phyloP scores from a whole-genome alignment of 140 eudicot genomes.

The Eryngium alpinum region DNA sequence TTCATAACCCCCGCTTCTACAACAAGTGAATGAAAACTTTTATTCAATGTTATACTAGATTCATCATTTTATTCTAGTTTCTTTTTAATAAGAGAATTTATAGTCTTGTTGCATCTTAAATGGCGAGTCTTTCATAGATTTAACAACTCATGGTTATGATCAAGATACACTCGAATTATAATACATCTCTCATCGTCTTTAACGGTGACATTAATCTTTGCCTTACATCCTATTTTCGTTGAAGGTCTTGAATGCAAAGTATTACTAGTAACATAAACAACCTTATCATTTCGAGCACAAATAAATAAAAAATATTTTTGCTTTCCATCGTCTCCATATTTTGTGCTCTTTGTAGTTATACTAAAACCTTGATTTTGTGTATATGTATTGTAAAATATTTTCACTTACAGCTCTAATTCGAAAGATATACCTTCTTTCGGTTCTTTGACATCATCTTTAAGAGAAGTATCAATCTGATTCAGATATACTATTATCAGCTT shows the following conservation, averaged over 20 bases:
- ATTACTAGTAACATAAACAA: neutral
- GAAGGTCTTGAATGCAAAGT: conserved; percentile 2
- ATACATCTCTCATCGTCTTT: neutral
- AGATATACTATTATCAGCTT: too few species aligned
- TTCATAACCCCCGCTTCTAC: conserved; percentile 15
- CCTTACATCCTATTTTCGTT: neutral
- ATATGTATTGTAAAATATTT: neutral
- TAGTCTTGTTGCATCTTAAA: too few species aligned
- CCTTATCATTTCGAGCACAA: conserved; percentile 13
- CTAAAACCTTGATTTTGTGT: neutral
- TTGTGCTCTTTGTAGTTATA: conserved; percentile 1
- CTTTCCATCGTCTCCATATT: conserved; percentile 13
- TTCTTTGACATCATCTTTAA: neutral
- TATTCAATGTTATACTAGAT: neutral
- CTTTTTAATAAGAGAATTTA: neutral
- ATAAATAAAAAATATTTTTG: conserved; percentile 8
- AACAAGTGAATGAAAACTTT: neutral
- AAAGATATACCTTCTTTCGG: neutral
- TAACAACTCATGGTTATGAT: neutral
- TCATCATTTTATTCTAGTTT: neutral
- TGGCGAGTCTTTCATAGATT: neutral
- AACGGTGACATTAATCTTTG: neutral
- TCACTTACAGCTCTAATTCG: neutral
- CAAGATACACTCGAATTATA: neutral
- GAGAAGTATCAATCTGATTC: neutral